Evolutionary conservation across 1,284 basidiomycete species (phyloP).

Genomic region (Trichosporon sp.): DNA sequence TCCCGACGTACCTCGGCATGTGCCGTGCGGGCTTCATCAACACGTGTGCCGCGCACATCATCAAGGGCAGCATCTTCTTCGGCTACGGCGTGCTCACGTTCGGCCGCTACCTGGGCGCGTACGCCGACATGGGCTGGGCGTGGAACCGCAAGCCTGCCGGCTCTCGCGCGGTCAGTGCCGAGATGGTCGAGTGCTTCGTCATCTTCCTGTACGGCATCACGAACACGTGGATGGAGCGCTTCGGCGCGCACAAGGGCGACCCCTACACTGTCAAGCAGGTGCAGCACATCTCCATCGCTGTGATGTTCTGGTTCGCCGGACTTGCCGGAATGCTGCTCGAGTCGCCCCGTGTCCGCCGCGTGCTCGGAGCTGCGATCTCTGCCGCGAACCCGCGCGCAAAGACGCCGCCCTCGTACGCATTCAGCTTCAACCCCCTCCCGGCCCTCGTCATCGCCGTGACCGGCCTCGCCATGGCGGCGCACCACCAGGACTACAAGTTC

Average conservation of each 20-base stretch:
- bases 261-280: slow-evolving; percentile 89
- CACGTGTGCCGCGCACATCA: slow-evolving; percentile 83
- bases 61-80: slow-evolving; percentile 90
- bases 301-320: slow-evolving; percentile 87
- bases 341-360: slow-evolving; percentile 60
- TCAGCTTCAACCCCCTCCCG: slow-evolving; percentile 90
- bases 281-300: slow-evolving; percentile 89
- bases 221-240: slow-evolving; percentile 96
- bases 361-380: slow-evolving; percentile 30
- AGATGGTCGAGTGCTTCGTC: slow-evolving; percentile 78
- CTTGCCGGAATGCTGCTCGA: slow-evolving; percentile 85
- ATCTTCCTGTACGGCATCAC: slow-evolving; percentile 86
- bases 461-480: slow-evolving; percentile 91
- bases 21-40: slow-evolving; percentile 58
- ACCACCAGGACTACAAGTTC: slow-evolving; percentile 70
- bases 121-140: slow-evolving; percentile 84
- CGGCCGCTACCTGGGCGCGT: slow-evolving; percentile 84
- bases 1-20: slow-evolving; percentile 38
- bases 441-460: slow-evolving; percentile 89
- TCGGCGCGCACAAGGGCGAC: slow-evolving; percentile 71
- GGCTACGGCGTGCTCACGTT: slow-evolving; percentile 84
- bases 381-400: slow-evolving; percentile 37
- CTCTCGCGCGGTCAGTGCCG: slow-evolving; percentile 58
- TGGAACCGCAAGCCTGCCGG: slow-evolving; percentile 62
- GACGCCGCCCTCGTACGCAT: slow-evolving; percentile 66